Evolutionary conservation across 306 rosid genomes (phyloP).

Genomic region (Lupinus albus): DNA sequence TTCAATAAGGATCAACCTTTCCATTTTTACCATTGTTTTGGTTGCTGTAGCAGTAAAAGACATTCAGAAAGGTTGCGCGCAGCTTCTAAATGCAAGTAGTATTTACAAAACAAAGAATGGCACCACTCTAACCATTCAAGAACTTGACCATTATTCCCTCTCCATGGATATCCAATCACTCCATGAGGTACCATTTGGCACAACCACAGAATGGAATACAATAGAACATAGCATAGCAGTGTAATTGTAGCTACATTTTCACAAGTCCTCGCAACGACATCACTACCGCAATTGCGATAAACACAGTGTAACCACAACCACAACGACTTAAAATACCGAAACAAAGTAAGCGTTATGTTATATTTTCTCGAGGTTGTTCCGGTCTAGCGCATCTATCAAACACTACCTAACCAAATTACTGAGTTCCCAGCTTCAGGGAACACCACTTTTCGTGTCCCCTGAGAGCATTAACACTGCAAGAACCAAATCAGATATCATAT

Average conservation of each 20-base stretch:
- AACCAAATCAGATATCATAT: conserved; percentile 24
- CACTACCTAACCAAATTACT: not conserved
- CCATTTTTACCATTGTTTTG: conserved; percentile 6
- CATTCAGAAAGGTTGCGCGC: not conserved
- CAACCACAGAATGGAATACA: no score
- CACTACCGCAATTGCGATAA: no score
- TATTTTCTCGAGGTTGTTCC: no score
- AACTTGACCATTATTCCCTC: not conserved
- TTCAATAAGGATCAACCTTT: not conserved
- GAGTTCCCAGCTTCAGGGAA: not conserved
- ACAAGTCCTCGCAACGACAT: no score
- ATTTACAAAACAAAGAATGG: not conserved
- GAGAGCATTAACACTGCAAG: conserved; percentile 5
- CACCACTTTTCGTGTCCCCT: not conserved
- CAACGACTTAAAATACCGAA: no score
- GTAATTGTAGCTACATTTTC: no score
- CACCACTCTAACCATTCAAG: not conserved
- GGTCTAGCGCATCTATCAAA: no score
- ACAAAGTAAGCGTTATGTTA: no score
- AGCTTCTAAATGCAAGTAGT: not conserved
- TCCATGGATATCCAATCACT: not conserved
- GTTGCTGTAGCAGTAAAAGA: not conserved
- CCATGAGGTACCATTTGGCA: no score
- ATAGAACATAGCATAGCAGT: no score
- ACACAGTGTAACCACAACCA: no score